These are phyloP conservation scores for Lodderomyces orthopsilosis DNA, from an alignment of 1,139 yeast species.

Conservation along the genomic window DNA sequence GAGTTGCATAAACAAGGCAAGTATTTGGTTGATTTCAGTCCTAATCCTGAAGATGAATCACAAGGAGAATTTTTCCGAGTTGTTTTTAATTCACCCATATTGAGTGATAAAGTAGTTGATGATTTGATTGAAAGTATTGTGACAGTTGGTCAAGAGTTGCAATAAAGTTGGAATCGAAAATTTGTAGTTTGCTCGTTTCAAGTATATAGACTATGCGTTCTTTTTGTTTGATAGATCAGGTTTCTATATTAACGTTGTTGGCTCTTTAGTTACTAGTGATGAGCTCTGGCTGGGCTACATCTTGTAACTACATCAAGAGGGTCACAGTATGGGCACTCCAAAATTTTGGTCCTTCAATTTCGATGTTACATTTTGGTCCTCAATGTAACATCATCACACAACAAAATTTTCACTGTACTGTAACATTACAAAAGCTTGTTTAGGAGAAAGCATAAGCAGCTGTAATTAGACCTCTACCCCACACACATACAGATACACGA, in stretches of 20 bases:
- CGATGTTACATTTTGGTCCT: not conserved
- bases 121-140: conserved; percentile 36
- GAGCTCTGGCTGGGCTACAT: too few species aligned
- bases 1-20: conserved; percentile 59
- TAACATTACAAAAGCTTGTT: too few species aligned
- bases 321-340: too few species aligned
- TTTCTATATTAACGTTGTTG: too few species aligned
- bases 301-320: too few species aligned
- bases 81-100: conserved; percentile 73
- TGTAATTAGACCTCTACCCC: too few species aligned
- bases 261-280: too few species aligned
- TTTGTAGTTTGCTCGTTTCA: not conserved
- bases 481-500: too few species aligned
- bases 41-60: conserved; percentile 52
- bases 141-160: conserved; percentile 22
- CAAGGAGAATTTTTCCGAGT: conserved; percentile 82
- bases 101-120: conserved; percentile 37
- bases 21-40: conserved; percentile 80
- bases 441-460: too few species aligned
- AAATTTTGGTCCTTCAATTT: too few species aligned
- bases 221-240: too few species aligned
- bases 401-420: too few species aligned
- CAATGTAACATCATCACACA: not conserved
- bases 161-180: not conserved
- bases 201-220: not conserved